phyloP scores from a whole-genome alignment of 139 green algal species.

The Chlorella sp. region DNA sequence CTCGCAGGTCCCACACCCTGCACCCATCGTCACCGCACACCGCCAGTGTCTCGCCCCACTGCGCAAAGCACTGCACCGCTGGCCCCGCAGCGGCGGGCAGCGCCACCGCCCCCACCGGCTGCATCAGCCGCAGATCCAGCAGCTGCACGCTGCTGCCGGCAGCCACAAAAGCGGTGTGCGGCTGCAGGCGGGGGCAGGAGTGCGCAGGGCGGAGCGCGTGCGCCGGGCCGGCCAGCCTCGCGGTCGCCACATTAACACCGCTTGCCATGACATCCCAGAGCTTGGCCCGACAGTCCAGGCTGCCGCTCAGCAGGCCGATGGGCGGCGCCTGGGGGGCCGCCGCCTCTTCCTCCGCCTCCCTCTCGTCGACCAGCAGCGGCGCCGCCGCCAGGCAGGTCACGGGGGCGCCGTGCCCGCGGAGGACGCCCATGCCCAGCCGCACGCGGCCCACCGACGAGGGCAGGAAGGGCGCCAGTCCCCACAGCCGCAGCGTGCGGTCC shows the following conservation, averaged over 20 bases:
- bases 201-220: neutral
- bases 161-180: constrained; percentile 7
- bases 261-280: too few species aligned
- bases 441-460: constrained; percentile 9
- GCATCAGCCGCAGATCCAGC: constrained; percentile 25
- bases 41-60: constrained; percentile 17
- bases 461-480: constrained; percentile 23
- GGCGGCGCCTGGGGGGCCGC: neutral
- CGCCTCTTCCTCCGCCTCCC: neutral
- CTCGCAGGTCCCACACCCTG: constrained; percentile 13
- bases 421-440: neutral
- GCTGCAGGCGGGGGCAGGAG: neutral
- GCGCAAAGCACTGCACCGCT: constrained; percentile 11
- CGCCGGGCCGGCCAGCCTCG: constrained; percentile 5
- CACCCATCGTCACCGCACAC: constrained; percentile 5
- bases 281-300: constrained; percentile 21
- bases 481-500: constrained; percentile 19
- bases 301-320: constrained; percentile 17
- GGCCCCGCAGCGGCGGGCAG: neutral
- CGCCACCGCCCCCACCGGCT: neutral
- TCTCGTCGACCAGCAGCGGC: neutral
- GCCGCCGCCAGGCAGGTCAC: constrained; percentile 27
- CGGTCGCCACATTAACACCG: too few species aligned
- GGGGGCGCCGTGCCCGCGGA: constrained; percentile 12
- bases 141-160: constrained; percentile 16